These are phyloP conservation scores for Chlorella sp. DNA, from an alignment of 139 green algal genomes.

Conservation along the genomic window DNA sequence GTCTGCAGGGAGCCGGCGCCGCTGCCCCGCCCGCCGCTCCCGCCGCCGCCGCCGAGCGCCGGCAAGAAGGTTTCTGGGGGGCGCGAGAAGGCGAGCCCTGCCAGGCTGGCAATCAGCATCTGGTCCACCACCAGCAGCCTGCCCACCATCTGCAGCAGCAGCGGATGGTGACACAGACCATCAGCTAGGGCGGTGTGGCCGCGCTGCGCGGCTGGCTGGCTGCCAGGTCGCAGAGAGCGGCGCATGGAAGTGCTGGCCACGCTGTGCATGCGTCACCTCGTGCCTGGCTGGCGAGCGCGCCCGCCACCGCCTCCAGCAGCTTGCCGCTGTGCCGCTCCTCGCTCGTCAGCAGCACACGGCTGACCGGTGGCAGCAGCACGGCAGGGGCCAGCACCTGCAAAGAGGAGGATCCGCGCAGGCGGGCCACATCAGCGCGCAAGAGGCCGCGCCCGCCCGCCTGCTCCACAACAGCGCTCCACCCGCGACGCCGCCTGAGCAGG, in stretches of 20 bases:
- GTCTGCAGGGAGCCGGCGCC: background rate
- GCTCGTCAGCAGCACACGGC: slow-evolving; percentile 42
- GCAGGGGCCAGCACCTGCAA: slow-evolving; percentile 27
- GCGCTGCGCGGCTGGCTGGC: background rate
- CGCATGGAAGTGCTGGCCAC: background rate
- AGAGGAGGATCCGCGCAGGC: too few species aligned
- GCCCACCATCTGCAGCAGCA: too few species aligned
- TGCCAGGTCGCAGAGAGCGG: background rate
- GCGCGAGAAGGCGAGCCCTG: background rate
- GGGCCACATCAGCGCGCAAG: too few species aligned
- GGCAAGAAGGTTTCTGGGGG: slow-evolving; percentile 21
- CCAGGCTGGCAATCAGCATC: slow-evolving; percentile 34
- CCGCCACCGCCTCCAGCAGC: slow-evolving; percentile 41
- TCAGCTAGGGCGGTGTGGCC: too few species aligned
- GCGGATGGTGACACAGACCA: too few species aligned
- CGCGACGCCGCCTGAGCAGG: too few species aligned
- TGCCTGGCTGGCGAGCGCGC: slow-evolving; percentile 34
- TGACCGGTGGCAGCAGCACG: slow-evolving; percentile 38
- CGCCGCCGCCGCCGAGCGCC: slow-evolving; percentile 13
- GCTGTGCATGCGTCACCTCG: background rate
- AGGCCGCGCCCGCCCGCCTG: too few species aligned
- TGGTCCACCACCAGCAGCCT: slow-evolving; percentile 30
- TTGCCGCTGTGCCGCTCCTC: slow-evolving; percentile 13
- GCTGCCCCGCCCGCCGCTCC: background rate
- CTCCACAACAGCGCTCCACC: too few species aligned